A percentile compares a stretch with the other conserved stretches of the same genome.
These are phyloP conservation scores for Buxus sempervirens DNA, from an alignment of 164 flowering plant genomes.

Conservation along the genomic window DNA sequence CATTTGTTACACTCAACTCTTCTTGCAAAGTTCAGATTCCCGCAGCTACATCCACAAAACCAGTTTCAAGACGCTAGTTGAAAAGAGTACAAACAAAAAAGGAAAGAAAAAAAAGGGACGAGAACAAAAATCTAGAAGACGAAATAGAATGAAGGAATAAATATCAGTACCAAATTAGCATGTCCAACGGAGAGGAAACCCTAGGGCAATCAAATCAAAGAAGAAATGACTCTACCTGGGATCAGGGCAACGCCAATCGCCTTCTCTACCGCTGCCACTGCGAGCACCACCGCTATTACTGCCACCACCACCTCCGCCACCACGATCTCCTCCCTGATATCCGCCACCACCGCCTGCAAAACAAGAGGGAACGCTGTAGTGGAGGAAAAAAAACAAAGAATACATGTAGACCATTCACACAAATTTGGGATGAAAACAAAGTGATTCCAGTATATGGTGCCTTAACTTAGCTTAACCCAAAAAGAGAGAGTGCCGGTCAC, in stretches of 20 bases:
- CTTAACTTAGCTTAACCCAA: too few relatives aligned
- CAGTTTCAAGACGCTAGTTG: too few relatives aligned
- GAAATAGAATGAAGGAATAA: too few relatives aligned
- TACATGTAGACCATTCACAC: too few relatives aligned
- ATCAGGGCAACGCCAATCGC: constrained; percentile 91
- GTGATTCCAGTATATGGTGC: too few relatives aligned
- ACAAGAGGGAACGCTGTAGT: background rate
- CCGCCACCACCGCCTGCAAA: constrained; percentile 24
- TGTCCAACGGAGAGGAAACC: background rate
- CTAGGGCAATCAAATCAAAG: background rate
- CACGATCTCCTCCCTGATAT: constrained; percentile 15
- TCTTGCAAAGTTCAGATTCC: constrained; percentile 90
- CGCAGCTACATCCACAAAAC: constrained; percentile 63
- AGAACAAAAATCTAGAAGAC: background rate
- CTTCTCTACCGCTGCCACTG: constrained; percentile 73
- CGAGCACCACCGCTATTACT: constrained; percentile 30
- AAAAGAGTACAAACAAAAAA: too few relatives aligned
- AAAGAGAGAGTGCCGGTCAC: too few relatives aligned
- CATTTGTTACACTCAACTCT: constrained; percentile 92
- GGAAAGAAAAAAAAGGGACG: background rate
- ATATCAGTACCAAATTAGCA: background rate
- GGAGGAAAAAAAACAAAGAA: background rate
- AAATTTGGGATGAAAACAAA: too few relatives aligned
- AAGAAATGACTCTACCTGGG: constrained; percentile 36
- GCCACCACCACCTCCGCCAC: constrained; percentile 35